Evolutionary conservation across 805 yeast genomes (phyloP).

Genomic region (Peterozyma xylosa): DNA sequence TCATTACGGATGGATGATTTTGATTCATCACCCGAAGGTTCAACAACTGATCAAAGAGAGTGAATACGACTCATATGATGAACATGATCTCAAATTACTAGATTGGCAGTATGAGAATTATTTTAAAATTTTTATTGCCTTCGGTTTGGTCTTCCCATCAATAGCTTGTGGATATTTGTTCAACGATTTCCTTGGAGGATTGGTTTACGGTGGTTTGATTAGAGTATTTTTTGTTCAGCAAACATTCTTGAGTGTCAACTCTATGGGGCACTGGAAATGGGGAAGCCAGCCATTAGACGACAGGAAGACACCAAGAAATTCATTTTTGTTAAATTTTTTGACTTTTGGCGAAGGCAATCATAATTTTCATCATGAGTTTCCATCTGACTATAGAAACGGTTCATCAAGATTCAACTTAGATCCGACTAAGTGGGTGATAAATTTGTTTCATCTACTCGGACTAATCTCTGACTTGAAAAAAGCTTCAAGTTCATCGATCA

Average conservation of each 20-base stretch:
- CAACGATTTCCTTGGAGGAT: constrained; percentile 74
- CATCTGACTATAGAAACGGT: constrained; percentile 80
- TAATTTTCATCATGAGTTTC: constrained; percentile 94
- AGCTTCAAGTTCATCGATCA: constrained; percentile 52
- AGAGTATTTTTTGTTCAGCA: constrained; percentile 74
- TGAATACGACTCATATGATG: constrained; percentile 45
- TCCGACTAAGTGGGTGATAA: constrained; percentile 77
- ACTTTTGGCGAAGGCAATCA: constrained; percentile 90
- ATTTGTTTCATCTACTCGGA: constrained; percentile 42
- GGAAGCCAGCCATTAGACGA: constrained; percentile 72
- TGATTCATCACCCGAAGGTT: constrained; percentile 55
- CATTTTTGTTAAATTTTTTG: constrained; percentile 49
- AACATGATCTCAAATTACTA: constrained; percentile 49
- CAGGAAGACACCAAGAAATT: constrained; percentile 67
- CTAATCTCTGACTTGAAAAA: constrained; percentile 50
- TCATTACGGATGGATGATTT: constrained; percentile 83
- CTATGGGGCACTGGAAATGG: constrained; percentile 56
- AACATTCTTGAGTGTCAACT: constrained; percentile 68
- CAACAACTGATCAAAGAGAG: constrained; percentile 29
- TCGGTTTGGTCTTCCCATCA: constrained; percentile 55
- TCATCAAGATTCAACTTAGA: constrained; percentile 69
- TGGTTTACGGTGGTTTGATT: constrained; percentile 69
- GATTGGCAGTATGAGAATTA: constrained; percentile 72
- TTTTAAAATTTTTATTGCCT: constrained; percentile 36
- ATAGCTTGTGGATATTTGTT: constrained; percentile 57